Base-by-base conservation (phyloP, 2,329 filamentous ascomycete genomes). In the Scopulariopsis brevicaulis region DNA sequence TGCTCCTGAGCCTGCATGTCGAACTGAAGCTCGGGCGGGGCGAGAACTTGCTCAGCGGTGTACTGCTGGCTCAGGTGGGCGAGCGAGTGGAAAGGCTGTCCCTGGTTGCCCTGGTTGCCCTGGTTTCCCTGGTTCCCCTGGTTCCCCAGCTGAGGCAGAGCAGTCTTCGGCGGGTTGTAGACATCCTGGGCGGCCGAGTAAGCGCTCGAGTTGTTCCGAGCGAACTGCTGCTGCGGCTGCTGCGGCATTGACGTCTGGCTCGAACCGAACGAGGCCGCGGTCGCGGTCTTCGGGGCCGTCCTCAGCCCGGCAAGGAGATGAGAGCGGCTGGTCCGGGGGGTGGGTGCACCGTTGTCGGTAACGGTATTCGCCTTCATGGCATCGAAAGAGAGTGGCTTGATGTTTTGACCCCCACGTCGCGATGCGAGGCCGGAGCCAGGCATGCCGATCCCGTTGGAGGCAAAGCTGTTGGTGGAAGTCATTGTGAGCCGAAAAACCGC, bases 251-350 rank as follows among this genome's bases (percentile, higher is more conserved):
- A 57, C 7, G 55, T 43, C 34, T 57, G 55, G 25, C 25, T 52
- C 40, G 40, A 46, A 8, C 86, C 85, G 64, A 90, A 88, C 53
- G 84, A 86, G 46, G 85, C 81, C 22, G 85, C 83, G n/a, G 80
- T 81, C 34, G 84, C 80, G 54, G 88, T 92, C 79, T 96, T 96
- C 43, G 94, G 94, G 55, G 92, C 91, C 62, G 94, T 99, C 68
- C 94, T 85, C 61, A 99, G 80, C 59, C 93, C 93, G 61, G 93
- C 93, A 67, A 99, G 84, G 63, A 99, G 82, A 69, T 99, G 94
- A 63, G 91, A 95, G 64, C 94, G 90, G 73, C 91, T 96, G 58
- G 93, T 97, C 67, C 93, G 88, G 61, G 93, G 94, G 57, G 92
- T 96, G 10, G 89, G 84, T 58, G 83, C 80, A 59, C 84, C 81